Evolutionary conservation across 169 alveolate genomes (phyloP), one percentile per base, ranked within the genome.

Genomic region (Plasmodium gaboni): DNA sequence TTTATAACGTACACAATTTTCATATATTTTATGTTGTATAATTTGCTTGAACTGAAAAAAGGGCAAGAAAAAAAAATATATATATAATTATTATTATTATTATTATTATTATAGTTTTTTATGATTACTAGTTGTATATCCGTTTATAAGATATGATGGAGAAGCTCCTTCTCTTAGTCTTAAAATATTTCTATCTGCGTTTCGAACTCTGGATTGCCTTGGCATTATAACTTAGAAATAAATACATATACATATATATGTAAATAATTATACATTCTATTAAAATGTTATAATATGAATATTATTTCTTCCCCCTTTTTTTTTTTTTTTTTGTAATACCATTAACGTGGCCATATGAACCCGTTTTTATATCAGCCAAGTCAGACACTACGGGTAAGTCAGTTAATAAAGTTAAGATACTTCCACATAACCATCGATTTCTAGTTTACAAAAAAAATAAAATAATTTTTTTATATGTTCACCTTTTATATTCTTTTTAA

Each of bases 321-420:
- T 55, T 19, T 53, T 6, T 44, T 15, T 24, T 48, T 8, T 6
- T 24, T 60, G 13, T 65, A 68, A 44, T 48, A 93, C 96, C 95
- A 65, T 94, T 94, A 17, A 94, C 88, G 48, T 93, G 94, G 0
- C 96, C 96, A 65, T 90, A 94, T 7, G 95, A 94, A 13, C 96
- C 96, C 55, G 94, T 94, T 13, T 80, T 63, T 26, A 88, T 69
- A 73, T 94, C 95, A 24, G 96, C 92, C 22, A 94, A 48, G 92
- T 94, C 89, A 32, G 95, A 78, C 32, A 88, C 94, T 22, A 94
- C 94, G 8, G 96, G 96, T 22, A 94, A 85, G 38, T 85, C 92
- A 9, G 96, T 94, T 48, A 94, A 50, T 42, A 92, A 61, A 26
- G 96, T 92, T 88, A 94, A 88, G 13, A 94, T 80, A 22, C 95